A percentile compares a stretch with the other conserved stretches of the same genome.
Conservation (phyloP, 2,329 filamentous ascomycete species). For the Sporothrix phasma region DNA sequence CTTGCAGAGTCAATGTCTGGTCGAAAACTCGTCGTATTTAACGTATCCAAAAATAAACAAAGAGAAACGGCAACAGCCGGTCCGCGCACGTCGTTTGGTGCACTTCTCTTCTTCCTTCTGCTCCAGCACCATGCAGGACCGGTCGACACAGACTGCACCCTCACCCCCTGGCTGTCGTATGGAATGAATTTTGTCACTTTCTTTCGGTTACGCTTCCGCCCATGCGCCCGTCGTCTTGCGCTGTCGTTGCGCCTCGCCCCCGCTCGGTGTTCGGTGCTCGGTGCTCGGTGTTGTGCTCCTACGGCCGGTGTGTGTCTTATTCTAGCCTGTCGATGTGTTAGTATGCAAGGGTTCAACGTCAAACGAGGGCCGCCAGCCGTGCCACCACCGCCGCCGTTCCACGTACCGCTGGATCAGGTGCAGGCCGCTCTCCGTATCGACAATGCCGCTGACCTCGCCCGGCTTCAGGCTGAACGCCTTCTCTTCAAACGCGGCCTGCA, state of each 20-base stretch:
- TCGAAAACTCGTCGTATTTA: neutral
- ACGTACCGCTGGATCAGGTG: constrained; percentile 88
- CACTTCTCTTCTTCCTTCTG: neutral
- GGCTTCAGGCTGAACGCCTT: constrained; percentile 83
- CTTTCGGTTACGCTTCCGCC: neutral
- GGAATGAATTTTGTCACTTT: neutral
- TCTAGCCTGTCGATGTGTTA: constrained; percentile 3
- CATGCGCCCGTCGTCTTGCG: neutral
- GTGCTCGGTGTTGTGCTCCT: neutral
- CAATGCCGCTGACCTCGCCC: constrained; percentile 75
- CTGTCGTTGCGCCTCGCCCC: neutral
- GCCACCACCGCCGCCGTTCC: too few relatives aligned
- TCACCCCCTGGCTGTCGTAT: too few relatives aligned
- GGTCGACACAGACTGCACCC: too few relatives aligned
- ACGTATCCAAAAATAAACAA: neutral
- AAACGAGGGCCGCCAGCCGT: too few relatives aligned
- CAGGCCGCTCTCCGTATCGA: constrained; percentile 87
- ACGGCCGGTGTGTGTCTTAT: constrained; percentile 7
- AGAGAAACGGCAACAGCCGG: neutral
- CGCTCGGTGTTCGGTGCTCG: too few relatives aligned
- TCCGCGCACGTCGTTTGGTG: neutral
- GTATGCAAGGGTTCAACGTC: neutral
- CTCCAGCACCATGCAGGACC: too few relatives aligned
- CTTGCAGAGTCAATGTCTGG: neutral
- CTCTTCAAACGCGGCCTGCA: constrained; percentile 98